phyloP scores from a whole-genome alignment of 768 basidiomycete genomes.

The Trametes villosa region DNA sequence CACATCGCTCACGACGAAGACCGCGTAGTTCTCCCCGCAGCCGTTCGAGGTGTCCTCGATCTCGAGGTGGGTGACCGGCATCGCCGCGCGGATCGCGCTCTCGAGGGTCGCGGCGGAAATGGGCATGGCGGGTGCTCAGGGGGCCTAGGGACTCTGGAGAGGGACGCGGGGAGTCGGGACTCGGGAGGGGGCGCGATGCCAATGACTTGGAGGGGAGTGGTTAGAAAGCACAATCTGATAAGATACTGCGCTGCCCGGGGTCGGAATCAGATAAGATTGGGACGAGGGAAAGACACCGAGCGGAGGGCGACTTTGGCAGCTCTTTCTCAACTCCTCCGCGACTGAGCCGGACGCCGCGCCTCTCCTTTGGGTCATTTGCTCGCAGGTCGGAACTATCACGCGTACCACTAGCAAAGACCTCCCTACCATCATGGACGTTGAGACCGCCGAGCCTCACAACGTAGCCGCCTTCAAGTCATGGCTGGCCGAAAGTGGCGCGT shows the following conservation, averaged over 20 bases:
- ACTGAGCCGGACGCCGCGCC: no score
- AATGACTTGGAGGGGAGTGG: constrained; percentile 13
- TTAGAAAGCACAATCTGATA: constrained; percentile 33
- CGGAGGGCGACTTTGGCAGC: no score
- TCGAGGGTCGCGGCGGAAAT: constrained; percentile 61
- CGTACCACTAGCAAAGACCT: not conserved
- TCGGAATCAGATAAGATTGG: constrained; percentile 17
- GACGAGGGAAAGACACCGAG: not conserved
- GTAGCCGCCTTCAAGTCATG: constrained; percentile 49
- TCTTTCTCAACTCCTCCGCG: no score
- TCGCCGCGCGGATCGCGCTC: constrained; percentile 60
- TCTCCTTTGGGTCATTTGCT: not conserved
- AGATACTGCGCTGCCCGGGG: constrained; percentile 20
- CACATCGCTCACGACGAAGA: constrained; percentile 79
- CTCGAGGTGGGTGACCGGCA: constrained; percentile 69
- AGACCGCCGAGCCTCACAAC: constrained; percentile 19
- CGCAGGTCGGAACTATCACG: not conserved
- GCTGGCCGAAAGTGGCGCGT: constrained; percentile 53
- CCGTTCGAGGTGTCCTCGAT: constrained; percentile 80
- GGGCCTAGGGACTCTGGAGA: no score
- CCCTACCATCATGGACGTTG: not conserved
- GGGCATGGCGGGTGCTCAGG: constrained; percentile 53
- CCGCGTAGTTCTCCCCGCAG: constrained; percentile 78
- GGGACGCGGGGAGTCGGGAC: not conserved
- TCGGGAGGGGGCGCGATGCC: not conserved